Percentiles rank a stretch among this genome's conserved stretches.
phyloP scores from a whole-genome alignment of 208 protist genomes.

The Porcisia hertigi region DNA sequence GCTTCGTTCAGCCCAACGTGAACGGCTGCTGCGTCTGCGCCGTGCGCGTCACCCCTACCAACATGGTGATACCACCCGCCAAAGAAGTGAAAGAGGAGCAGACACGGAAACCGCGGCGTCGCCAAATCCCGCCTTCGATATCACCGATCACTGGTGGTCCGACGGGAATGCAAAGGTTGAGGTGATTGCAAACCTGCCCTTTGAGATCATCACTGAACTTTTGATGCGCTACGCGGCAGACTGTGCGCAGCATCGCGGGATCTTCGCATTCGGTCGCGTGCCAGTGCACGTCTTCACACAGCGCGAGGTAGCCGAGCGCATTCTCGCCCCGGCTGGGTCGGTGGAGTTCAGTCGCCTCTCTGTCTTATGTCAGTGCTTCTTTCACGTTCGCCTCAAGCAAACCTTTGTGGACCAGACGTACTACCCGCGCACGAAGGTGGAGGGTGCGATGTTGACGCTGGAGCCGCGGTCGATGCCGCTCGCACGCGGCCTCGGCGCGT shows the following conservation, averaged over 20 bases:
- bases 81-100: background rate
- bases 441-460: slow-evolving; percentile 79
- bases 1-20: slow-evolving; percentile 53
- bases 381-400: slow-evolving; percentile 74
- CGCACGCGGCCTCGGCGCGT: slow-evolving; percentile 50
- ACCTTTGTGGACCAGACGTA: slow-evolving; percentile 85
- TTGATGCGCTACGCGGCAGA: slow-evolving; percentile 86
- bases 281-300: slow-evolving; percentile 89
- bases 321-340: slow-evolving; percentile 67
- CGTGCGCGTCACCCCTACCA: slow-evolving; percentile 30
- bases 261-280: slow-evolving; percentile 86
- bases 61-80: slow-evolving; percentile 17
- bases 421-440: slow-evolving; percentile 86
- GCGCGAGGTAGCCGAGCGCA: slow-evolving; percentile 84
- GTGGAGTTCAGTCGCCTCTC: slow-evolving; percentile 86
- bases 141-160: slow-evolving; percentile 77
- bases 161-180: slow-evolving; percentile 84
- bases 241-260: slow-evolving; percentile 57
- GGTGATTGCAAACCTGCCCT: slow-evolving; percentile 88
- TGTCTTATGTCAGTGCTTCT: slow-evolving; percentile 81
- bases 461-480: slow-evolving; percentile 66
- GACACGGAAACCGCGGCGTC: slow-evolving; percentile 12
- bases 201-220: slow-evolving; percentile 79
- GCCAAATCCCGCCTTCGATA: slow-evolving; percentile 48
- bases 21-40: slow-evolving; percentile 57